Base-by-base conservation (phyloP, 768 basidiomycete genomes). In the Suillus cothurnatus region DNA sequence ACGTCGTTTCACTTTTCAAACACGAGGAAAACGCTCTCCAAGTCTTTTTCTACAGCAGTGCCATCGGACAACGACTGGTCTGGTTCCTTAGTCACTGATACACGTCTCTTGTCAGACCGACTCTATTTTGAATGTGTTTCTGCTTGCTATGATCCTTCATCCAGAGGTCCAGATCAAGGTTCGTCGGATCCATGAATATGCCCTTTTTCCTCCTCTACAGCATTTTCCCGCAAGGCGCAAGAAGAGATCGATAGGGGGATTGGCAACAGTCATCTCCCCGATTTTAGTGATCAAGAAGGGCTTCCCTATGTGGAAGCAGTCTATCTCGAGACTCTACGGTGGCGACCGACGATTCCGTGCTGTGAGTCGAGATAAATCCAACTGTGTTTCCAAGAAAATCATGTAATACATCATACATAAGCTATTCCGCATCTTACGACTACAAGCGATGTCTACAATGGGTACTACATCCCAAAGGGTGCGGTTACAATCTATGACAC, bases 241-340 rank as follows among this genome's bases (percentile, higher is more conserved):
- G 70, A 71, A 26, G 79, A 79, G 62, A 68, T 81, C 36, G 69
- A 74, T 38, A 66, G 56, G 2, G 72, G 79, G 17, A 65, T 79
- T 11, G 80, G 81, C 3, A 67, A 34, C 28, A 67, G 67, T 6
- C 71, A 75, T 4, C 68, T 76, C 19, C 79, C 78, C 5, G 64
- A 67, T 17, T 70, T 77, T 23, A 66, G 26, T 11, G 77, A 79
- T 43, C 68, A 69, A 58, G 55, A 66, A 6, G 38, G 57, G 50
- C 68, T 81, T 17, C 78, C 78, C 6, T 79, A 76, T 28, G 43
- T 77, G 0, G 72, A 76, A 38, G 79, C 72, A 1, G 34, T 79
- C 8, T 69, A 69, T 45, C 68, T 74, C 11, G 81, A 81, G 64
- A 71, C 66, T 9, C 36, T 74, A 31, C 69, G 79, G 57, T 80